Evolutionary conservation across 257 asterid species (phyloP).

Genomic region (Lavandula angustifolia): DNA sequence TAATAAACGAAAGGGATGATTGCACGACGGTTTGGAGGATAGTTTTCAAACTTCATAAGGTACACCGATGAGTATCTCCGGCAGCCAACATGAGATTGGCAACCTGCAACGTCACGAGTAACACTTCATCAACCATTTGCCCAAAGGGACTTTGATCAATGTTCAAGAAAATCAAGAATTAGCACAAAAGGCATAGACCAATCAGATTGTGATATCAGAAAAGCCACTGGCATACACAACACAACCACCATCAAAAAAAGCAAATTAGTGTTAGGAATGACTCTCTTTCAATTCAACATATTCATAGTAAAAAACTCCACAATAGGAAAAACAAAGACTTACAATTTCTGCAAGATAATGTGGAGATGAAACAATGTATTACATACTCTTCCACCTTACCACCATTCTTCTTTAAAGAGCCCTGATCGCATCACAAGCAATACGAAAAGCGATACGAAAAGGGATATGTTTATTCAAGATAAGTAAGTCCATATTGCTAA

Average conservation of each 20-base stretch:
- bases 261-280: not conserved
- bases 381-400: constrained; percentile 43
- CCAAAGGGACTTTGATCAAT: not conserved
- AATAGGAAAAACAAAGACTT: constrained; percentile 27
- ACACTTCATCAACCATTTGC: not conserved
- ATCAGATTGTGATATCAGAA: constrained; percentile 68
- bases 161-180: constrained; percentile 20
- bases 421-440: constrained; percentile 45
- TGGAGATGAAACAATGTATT: constrained; percentile 84
- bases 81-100: constrained; percentile 83
- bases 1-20: constrained; percentile 63
- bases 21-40: constrained; percentile 66
- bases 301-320: not conserved
- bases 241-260: constrained; percentile 53
- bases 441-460: not conserved
- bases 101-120: constrained; percentile 50
- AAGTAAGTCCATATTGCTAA: not conserved
- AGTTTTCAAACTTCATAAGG: constrained; percentile 68
- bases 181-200: constrained; percentile 78
- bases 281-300: not conserved
- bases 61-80: constrained; percentile 78
- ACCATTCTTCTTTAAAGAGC: constrained; percentile 58
- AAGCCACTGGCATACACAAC: constrained; percentile 79
- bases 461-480: constrained; percentile 12
- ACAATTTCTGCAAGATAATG: constrained; percentile 96